Base-by-base conservation (phyloP, 2,329 filamentous ascomycete species). In the Juglanconis juglandina region DNA sequence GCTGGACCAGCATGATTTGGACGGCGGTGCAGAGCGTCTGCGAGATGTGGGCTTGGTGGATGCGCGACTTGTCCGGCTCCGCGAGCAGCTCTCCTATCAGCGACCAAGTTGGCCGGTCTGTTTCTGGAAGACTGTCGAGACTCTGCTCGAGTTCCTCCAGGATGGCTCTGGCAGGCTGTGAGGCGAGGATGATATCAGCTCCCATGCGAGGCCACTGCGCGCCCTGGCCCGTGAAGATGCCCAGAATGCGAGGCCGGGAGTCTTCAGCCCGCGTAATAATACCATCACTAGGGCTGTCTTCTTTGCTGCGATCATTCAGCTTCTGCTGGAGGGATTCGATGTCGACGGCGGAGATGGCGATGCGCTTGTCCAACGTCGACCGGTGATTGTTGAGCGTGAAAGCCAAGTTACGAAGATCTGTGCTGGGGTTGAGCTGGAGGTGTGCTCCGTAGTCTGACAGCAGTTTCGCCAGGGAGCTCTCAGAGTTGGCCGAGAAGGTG, bases 1-100 rank as follows among this genome's bases (percentile, higher is more conserved):
- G 50, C 11, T 75, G 68, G 0, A 77, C 69, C 0, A 76, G 62
- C 5, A 67, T 66, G 4, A 79, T 66, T 59, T 79, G 76, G 0
- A 79, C 32, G 0, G 73, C 75, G 3, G 75, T 77, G 57, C 72
- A 77, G 0, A 74, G 24, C 1, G 64, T 61, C 42, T 59, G 56
- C 11, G 35, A 42, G 8, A 58, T 11, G 5, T 37, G 34, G 41
- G 39, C 37, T 14, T 51, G 24, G 41, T 63, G 35, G 13, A 68
- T 51, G 5, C 49, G 42, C 30, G 33, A 50, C 7, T 56, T 53
- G 37, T 33, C 41, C 11, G 24, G 11, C 11, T 59, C 41, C 11
- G 33, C 37, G 17, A 57, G 42, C 5, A 60, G 35, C 14, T 53
- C 60, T 11, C 30, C 8, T 17, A 17, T 34, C 5, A 59, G 24